Conservation (phyloP, 371 early-diverging fungal genomes). For the Mortierella sp. region DNA sequence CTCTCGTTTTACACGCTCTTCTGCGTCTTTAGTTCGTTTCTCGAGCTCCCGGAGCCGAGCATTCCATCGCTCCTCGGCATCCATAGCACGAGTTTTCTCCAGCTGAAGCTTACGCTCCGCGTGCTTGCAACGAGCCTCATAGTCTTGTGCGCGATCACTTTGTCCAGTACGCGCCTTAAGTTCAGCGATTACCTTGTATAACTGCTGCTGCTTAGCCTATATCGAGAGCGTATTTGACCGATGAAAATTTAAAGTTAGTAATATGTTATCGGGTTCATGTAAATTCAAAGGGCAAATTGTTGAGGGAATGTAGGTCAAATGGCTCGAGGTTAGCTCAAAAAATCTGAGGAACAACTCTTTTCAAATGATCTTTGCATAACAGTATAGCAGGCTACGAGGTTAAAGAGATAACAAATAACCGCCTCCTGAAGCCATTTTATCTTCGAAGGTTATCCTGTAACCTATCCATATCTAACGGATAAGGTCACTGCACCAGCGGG, state of each 20-base stretch:
- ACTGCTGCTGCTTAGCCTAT: constrained; percentile 24
- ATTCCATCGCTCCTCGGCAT: constrained; percentile 52
- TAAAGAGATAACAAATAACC: not conserved
- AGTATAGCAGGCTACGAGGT: not conserved
- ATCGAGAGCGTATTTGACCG: not conserved
- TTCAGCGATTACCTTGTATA: constrained; percentile 27
- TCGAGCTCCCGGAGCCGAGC: constrained; percentile 48
- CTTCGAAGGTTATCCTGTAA: constrained; percentile 56
- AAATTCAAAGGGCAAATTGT: not conserved
- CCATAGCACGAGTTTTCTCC: constrained; percentile 27
- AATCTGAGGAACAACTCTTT: constrained; percentile 53
- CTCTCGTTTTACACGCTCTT: constrained; percentile 40
- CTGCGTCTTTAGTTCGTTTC: constrained; percentile 51
- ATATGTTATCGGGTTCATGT: too few species aligned
- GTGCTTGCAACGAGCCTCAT: constrained; percentile 40
- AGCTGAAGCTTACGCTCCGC: constrained; percentile 37
- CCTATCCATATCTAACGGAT: constrained; percentile 51
- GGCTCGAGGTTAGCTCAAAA: constrained; percentile 56
- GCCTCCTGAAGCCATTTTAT: constrained; percentile 4
- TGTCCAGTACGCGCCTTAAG: constrained; percentile 26
- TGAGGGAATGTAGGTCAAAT: constrained; percentile 45
- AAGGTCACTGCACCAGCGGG: constrained; percentile 45
- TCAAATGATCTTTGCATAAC: constrained; percentile 40
- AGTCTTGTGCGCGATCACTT: constrained; percentile 23
- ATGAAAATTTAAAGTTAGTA: not conserved